A percentile compares a stretch with the other conserved stretches of the same genome.
Conservation (phyloP, 306 rosid genomes). For the Dryas octopetala region DNA sequence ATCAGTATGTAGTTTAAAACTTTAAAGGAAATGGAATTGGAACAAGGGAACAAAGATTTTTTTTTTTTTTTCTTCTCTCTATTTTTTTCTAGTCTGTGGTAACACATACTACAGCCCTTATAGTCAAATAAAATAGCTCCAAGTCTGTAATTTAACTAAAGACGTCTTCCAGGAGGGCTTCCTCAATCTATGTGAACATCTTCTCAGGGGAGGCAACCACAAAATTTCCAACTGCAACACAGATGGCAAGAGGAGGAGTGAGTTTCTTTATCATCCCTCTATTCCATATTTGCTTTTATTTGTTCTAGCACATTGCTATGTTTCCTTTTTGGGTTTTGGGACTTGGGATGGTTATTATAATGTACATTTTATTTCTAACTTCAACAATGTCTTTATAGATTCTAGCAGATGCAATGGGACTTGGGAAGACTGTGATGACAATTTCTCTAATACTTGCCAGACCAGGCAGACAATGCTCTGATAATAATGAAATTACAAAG, state of each 20-base stretch:
- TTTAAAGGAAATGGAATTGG: slow-evolving; percentile 3
- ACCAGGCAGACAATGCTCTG: slow-evolving; percentile 40
- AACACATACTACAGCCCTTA: neutral
- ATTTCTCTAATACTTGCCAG: slow-evolving; percentile 70
- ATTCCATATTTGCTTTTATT: neutral
- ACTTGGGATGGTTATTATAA: neutral
- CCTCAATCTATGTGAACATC: slow-evolving; percentile 61
- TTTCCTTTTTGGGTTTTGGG: neutral
- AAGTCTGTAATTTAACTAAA: slow-evolving; percentile 1
- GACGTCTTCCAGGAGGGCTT: slow-evolving; percentile 45
- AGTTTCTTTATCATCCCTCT: slow-evolving; percentile 35
- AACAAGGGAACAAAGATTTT: neutral
- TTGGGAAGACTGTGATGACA: slow-evolving; percentile 95
- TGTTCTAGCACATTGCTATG: neutral
- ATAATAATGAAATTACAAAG: slow-evolving; percentile 20
- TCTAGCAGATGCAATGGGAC: slow-evolving; percentile 96
- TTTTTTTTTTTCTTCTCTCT: neutral
- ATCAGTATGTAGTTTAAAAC: slow-evolving; percentile 52
- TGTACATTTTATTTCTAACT: slow-evolving; percentile 19
- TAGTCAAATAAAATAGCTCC: neutral
- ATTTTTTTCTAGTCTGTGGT: neutral
- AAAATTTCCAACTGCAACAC: slow-evolving; percentile 65
- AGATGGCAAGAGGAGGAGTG: slow-evolving; percentile 93
- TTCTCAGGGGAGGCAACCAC: slow-evolving; percentile 77
- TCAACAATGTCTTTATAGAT: slow-evolving; percentile 35